Base-by-base conservation (phyloP, 2,329 filamentous ascomycete genomes). In the Atkinsonella hypoxylon region DNA sequence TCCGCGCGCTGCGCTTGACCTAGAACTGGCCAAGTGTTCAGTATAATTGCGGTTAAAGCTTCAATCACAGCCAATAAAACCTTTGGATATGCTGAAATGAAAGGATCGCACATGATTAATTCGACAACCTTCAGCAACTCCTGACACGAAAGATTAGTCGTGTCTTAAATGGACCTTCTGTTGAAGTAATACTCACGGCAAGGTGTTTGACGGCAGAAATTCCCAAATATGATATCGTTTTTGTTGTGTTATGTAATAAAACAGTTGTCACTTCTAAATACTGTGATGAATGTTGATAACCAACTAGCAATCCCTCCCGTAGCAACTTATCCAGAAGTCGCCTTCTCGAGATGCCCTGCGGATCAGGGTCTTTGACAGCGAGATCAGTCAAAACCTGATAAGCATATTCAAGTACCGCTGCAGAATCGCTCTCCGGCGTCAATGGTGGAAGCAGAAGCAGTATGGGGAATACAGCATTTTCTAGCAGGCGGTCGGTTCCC, bases 391-490 rank as follows among this genome's bases (percentile, higher is more conserved):
- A 71, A 2, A 82, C 81, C 8, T 76, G 72, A 56, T 89, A 94
- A 0, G 85, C 81, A 7, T 75, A 72, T 6, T 65, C 61, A 1
- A 95, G 74, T 3, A 96, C 68, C 1, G 62, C 59, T 2, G 85
- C 61, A 4, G 86, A 86, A 51, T 93, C 85, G 0, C 74, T 62
- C 59, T 87, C 84, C 0, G 86, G 81, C 0, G 88, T 95, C 41
- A 95, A 70, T 12, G 76, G 80, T 0, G 91, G 90, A 6, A 95
- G 73, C 58, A 82, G 87, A 8, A 84, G 74, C n/a, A 95, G 75
- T 36, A 82, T 81, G 0, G 88, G 86, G 56, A 83, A 76, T 2
- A 88, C 67, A 3, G 82, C 78, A 18, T 88, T 78, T 59, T 83
- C 77, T 54, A 91, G 84, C 26, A 91, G 76, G 13, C 74, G 68